Evolutionary conservation across 441 rosid species (phyloP).

Genomic region (Erysimum cheiri): DNA sequence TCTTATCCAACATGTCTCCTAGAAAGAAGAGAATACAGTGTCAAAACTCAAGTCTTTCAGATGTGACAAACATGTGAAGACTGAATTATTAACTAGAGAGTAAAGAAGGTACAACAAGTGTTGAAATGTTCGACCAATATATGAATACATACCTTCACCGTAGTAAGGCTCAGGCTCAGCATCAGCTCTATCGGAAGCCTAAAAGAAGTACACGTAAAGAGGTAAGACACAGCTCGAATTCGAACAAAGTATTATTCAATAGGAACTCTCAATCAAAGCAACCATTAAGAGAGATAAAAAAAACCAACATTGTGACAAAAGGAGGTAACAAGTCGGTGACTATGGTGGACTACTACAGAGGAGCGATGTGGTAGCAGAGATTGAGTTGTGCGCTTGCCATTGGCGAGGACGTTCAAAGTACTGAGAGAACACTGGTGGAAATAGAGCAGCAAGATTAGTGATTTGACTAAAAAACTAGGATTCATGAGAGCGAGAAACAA

Average conservation of each 20-base stretch:
- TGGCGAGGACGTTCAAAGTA: neutral
- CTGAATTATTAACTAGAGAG: slow-evolving; percentile 17
- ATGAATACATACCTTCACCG: slow-evolving; percentile 46
- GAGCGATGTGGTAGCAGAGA: neutral
- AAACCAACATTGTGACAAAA: slow-evolving; percentile 30
- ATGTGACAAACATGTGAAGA: neutral
- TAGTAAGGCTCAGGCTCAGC: slow-evolving; percentile 32
- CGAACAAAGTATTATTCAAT: no score
- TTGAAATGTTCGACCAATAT: neutral
- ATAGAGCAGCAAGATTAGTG: slow-evolving; percentile 14
- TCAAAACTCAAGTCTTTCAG: neutral
- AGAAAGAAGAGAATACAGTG: neutral
- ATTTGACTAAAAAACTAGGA: neutral
- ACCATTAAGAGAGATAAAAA: neutral
- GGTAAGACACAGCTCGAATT: slow-evolving; percentile 15
- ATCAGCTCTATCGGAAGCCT: slow-evolving; percentile 51
- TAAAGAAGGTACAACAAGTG: neutral
- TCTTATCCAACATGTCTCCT: slow-evolving; percentile 51
- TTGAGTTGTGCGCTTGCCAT: neutral
- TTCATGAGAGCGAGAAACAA: neutral
- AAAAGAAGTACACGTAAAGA: slow-evolving; percentile 2
- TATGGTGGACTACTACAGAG: slow-evolving; percentile 21
- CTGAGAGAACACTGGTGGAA: slow-evolving; percentile 16
- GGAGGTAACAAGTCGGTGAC: slow-evolving; percentile 14
- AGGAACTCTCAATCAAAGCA: neutral